Evolutionary conservation across 2,329 filamentous ascomycete species (phyloP), one percentile per base, ranked within the genome.

Genomic region (Arthrinium phaeospermum): DNA sequence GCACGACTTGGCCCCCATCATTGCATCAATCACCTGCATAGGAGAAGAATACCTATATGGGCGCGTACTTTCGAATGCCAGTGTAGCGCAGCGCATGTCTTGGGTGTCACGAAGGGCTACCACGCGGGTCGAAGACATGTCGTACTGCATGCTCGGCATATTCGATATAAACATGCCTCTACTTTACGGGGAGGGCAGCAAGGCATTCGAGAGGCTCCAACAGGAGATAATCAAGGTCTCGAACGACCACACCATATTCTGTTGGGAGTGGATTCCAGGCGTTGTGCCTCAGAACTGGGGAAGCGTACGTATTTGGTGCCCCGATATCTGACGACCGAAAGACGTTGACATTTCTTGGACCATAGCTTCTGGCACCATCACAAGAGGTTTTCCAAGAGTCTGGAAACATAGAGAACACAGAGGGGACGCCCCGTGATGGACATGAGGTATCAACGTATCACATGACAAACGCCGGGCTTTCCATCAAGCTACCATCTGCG

Each of bases 31-130:
- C 24, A 61, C 53, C 27, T 53, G 67, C 0, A 78, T 80, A 45
- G 57, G 74, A 13, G 24, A 73, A 30, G 8, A 22, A 22, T 75
- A 74, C 13, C 75, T 81, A 45, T 71, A 53, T 19, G 75, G 74
- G 19, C 53, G 13, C 6, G 27, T 47, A 4, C 70, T 80, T n/a
- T 45, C 68, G 16, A 10, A 73, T 19, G 79, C 76, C 27, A 69
- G 68, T n/a, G 45, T 51, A 10, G 44, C 68, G 19, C n/a, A 47
- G 24, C 44, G 46, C 5, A 49, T 47, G 68, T 46, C 45, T 30
- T 69, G 68, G 68, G 19, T 45, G 13, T 30, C 44, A 13, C n/a
- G 22, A 30, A 47, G 68, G 24, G 16, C n/a, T 3, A 69, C 68
- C 16, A 51, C 44, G 16, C 22, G 68, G 5, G 22, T 19, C n/a